A percentile compares a stretch with the other conserved stretches of the same genome.
Conservation (phyloP, 2,329 filamentous ascomycete genomes). For the Cladosporium austrohemisphaericum region DNA sequence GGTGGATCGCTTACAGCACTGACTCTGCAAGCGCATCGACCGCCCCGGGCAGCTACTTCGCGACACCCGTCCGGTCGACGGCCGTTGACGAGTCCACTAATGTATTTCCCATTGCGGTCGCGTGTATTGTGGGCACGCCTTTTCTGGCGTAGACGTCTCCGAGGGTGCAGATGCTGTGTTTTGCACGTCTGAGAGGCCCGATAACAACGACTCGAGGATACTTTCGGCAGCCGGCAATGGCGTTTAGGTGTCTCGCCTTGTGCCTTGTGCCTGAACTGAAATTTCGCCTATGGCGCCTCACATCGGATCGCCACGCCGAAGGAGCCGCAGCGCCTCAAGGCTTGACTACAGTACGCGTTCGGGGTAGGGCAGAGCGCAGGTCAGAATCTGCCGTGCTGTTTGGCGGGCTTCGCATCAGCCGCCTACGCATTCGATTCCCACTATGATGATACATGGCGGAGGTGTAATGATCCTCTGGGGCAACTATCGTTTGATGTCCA, state of each 20-base stretch:
- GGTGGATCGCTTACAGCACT: slow-evolving; percentile 13
- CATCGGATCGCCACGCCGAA: slow-evolving; percentile 9
- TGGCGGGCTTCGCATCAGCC: slow-evolving; percentile 1
- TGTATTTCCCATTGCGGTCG: not conserved
- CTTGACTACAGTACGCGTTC: slow-evolving; percentile 10
- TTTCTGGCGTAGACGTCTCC: not conserved
- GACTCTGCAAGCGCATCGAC: slow-evolving; percentile 16
- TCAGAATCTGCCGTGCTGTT: slow-evolving; percentile 2
- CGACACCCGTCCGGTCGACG: not conserved
- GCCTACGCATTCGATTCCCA: slow-evolving; percentile 7
- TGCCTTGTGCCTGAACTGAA: slow-evolving; percentile 13
- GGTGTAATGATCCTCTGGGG: not conserved
- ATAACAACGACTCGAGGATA: not conserved
- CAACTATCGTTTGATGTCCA: not conserved
- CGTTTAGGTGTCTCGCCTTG: not conserved
- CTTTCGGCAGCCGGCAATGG: slow-evolving; percentile 8
- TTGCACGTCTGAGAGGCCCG: too few species aligned
- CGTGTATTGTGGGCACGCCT: too few species aligned
- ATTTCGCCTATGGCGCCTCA: slow-evolving; percentile 6
- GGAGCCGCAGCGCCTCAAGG: slow-evolving; percentile 11
- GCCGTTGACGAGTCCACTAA: slow-evolving; percentile 4
- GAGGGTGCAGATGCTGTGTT: not conserved
- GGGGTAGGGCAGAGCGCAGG: slow-evolving; percentile 2
- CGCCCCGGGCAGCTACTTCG: slow-evolving; percentile 9
- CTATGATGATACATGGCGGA: not conserved